Evolutionary conservation across 768 basidiomycete genomes (phyloP).

Genomic region (Podaxis sp.): DNA sequence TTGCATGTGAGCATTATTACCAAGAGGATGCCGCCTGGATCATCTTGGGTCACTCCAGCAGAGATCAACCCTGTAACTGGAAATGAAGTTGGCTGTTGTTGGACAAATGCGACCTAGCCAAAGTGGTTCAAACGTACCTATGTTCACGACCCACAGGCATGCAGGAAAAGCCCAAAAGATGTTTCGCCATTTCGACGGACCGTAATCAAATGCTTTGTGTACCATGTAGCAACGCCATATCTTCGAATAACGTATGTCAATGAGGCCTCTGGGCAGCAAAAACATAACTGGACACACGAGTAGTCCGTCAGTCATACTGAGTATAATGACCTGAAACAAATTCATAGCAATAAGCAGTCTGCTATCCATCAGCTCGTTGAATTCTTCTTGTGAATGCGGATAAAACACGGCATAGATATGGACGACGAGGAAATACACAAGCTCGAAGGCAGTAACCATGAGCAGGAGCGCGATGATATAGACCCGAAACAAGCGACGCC

Average conservation of each 20-base stretch:
- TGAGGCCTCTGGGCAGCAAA: neutral
- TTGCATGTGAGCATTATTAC: neutral
- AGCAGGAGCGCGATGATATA: neutral
- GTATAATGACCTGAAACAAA: neutral
- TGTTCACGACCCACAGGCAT: neutral
- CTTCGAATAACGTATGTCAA: neutral
- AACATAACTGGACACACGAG: neutral
- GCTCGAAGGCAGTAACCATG: neutral
- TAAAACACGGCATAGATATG: neutral
- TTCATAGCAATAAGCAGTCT: neutral
- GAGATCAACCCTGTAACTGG: neutral
- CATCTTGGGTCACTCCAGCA: neutral
- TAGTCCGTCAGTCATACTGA: neutral
- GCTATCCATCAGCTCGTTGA: too few species aligned
- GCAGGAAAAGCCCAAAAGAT: neutral
- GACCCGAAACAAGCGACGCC: neutral
- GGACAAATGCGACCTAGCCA: neutral
- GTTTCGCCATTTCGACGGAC: neutral
- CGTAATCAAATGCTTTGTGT: neutral
- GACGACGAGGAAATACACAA: neutral
- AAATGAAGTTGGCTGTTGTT: neutral
- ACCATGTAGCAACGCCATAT: constrained; percentile 6
- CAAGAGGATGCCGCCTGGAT: neutral
- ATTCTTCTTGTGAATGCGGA: neutral
- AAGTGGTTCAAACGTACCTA: neutral